Base-by-base conservation (phyloP, 768 basidiomycete species). In the Suillus bovinus region DNA sequence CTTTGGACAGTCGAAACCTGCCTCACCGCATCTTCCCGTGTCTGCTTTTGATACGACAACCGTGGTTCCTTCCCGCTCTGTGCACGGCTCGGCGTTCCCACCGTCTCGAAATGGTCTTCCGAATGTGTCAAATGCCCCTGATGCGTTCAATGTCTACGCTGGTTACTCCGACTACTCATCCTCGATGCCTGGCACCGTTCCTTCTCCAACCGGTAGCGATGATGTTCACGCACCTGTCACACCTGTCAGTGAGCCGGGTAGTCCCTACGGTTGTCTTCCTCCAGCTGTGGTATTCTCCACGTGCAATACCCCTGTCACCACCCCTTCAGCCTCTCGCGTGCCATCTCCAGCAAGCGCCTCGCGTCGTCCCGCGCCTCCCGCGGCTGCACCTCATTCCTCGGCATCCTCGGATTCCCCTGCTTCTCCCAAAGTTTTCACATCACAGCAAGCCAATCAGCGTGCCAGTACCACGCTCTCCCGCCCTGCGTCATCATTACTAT, bases 131-230 rank as follows among this genome's bases (percentile, higher is more conserved):
- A 74, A 75, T 63, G 64, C 61, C 42, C 63, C 83, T 63, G 86
- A 88, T 1, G 85, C 85, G 2, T 90, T 90, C 77, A 89, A 88
- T 69, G 72, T 82, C 1, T 90, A 89, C 65, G 86, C 87, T 14
- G 84, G 86, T 39, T 90, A 89, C 65, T 75, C 81, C 0, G 88
- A 90, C 63, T 90, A 86, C 72, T 84, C 84, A 0, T 80, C 82
- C 0, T 80, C 81, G 10, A 80, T 90, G 77, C 88, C 88, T 0
- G 87, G 85, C 29, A 82, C 87, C 0, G 73, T 74, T 62, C 70
- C 77, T 17, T 73, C 74, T 14, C 70, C 74, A 0, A 71, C 71
- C 2, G 69, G 72, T 0, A 60, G 64, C 2, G 73, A 76, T 22
- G 73, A 74, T 46, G 42, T 74, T 0, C 74, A 74, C 27, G 41